Percentiles rank a stretch among this genome's conserved stretches.
phyloP scores from a whole-genome alignment of 345 rosid genomes.

The Gossypium raimondii region DNA sequence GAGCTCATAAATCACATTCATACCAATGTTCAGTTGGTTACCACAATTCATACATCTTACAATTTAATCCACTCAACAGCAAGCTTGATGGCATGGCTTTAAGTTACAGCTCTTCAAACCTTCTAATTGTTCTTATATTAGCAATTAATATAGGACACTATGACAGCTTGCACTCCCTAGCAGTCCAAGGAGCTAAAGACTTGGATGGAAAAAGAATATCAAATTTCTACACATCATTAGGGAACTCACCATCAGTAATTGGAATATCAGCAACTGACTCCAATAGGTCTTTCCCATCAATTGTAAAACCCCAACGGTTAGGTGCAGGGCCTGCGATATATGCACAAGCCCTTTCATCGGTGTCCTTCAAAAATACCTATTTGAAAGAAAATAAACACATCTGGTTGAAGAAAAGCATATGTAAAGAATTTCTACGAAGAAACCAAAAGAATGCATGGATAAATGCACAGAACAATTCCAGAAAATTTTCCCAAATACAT shows the following conservation, averaged over 20 bases:
- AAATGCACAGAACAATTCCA: neutral
- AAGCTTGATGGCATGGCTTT: neutral
- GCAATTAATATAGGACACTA: neutral
- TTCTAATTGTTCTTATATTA: neutral
- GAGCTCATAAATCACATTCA: neutral
- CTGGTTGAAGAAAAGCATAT: constrained; percentile 10
- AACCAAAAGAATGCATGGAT: constrained; percentile 11
- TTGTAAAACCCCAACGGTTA: constrained; percentile 94
- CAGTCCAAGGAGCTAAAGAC: constrained; percentile 3
- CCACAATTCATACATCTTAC: neutral
- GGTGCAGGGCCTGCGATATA: constrained; percentile 99
- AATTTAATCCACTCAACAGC: neutral
- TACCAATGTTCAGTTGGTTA: neutral
- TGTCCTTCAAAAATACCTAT: constrained; percentile 94
- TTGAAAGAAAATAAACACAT: constrained; percentile 20
- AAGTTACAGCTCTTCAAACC: constrained; percentile 2
- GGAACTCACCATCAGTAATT: constrained; percentile 49
- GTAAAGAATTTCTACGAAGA: constrained; percentile 7
- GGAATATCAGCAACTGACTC: constrained; percentile 49
- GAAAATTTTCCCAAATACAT: neutral
- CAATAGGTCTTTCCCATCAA: constrained; percentile 76
- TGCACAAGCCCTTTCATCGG: constrained; percentile 99
- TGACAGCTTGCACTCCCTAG: neutral
- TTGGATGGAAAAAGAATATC: constrained; percentile 5
- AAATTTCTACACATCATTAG: neutral